These are phyloP conservation scores for Kurtzmaniella natalensis DNA, from an alignment of 1,139 yeast species.

Conservation along the genomic window DNA sequence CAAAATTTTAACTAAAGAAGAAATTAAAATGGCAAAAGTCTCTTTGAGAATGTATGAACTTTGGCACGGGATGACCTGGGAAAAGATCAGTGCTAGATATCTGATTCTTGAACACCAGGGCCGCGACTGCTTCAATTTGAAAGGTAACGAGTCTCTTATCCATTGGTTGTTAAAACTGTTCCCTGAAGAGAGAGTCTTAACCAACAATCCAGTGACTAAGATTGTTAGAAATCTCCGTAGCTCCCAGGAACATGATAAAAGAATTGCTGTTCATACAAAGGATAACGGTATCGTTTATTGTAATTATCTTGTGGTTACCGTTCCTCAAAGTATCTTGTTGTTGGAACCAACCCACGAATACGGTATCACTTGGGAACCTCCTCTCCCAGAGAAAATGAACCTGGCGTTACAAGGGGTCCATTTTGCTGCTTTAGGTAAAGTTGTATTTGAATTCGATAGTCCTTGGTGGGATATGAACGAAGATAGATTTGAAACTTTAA, in stretches of 20 bases:
- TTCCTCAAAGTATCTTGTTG: slow-evolving; percentile 67
- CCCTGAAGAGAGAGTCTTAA: slow-evolving; percentile 35
- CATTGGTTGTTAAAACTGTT: slow-evolving; percentile 37
- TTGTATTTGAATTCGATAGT: slow-evolving; percentile 63
- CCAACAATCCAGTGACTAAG: slow-evolving; percentile 42
- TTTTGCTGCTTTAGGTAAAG: slow-evolving; percentile 75
- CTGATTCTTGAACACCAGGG: slow-evolving; percentile 68
- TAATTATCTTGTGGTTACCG: slow-evolving; percentile 62
- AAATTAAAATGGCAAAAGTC: slow-evolving; percentile 47
- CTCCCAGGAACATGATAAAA: slow-evolving; percentile 4
- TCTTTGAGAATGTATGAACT: slow-evolving; percentile 57
- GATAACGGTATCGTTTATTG: slow-evolving; percentile 22
- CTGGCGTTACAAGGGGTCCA: slow-evolving; percentile 49
- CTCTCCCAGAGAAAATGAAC: slow-evolving; percentile 44
- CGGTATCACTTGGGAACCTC: slow-evolving; percentile 57
- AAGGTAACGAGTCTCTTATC: slow-evolving; percentile 54
- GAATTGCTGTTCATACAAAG: slow-evolving; percentile 18
- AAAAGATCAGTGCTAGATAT: slow-evolving; percentile 60
- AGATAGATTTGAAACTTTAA: slow-evolving; percentile 51
- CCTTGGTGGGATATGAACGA: slow-evolving; percentile 60
- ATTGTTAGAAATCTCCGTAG: slow-evolving; percentile 25
- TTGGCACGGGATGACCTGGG: slow-evolving; percentile 78
- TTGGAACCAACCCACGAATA: slow-evolving; percentile 31
- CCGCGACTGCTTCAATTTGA: slow-evolving; percentile 61
- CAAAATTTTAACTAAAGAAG: slow-evolving; percentile 46